Base-by-base conservation (phyloP, 257 asterid species). In the Nicotiana undulata region DNA sequence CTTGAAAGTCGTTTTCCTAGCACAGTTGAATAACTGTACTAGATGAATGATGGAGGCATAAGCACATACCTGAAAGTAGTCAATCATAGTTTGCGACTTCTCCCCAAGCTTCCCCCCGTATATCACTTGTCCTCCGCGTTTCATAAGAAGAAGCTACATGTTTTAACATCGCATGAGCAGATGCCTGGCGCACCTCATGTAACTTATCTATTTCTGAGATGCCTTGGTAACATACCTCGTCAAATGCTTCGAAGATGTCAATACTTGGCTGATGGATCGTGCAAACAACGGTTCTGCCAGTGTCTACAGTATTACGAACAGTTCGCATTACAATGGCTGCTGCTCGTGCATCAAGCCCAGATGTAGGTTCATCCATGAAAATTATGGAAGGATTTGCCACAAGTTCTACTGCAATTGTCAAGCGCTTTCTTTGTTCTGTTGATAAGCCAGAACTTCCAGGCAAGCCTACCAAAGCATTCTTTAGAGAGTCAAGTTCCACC, bases 241-340 rank as follows among this genome's bases (percentile, higher is more conserved):
- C 99, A 26, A 95, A 95, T 64, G 99, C 96, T 91, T 93, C 99
- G 82, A 95, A 95, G 85, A 92, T 93, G 79, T 95, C 97, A 31
- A 93, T 92, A 79, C 99, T 93, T 51, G 99, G 99, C 86, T 95
- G 99, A 85, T 95, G 99, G 37, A 95, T 95, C 37, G 99, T 95
- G 91, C 99, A 95, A 31, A 95, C 99, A 4, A 95, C 99, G 9
- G 98, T 95, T 86, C 98, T 89, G 81, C 99, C 97, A 8, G 98
- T 94, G 84, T 95, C 95, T 59, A 95, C 98, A 13, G 98, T 95
- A 85, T 95, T 95, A 31, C 98, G 93, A 46, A 95, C 97, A 31
- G 98, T 92, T 81, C 98, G 86, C 98, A 95, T 95, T 22, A 93
- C 98, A 80, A 95, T 95, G 76, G 98, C 98, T n/a, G 98, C 98